These are phyloP conservation scores for Malus hybrid DNA, from an alignment of 331 rosid species.

Conservation along the genomic window DNA sequence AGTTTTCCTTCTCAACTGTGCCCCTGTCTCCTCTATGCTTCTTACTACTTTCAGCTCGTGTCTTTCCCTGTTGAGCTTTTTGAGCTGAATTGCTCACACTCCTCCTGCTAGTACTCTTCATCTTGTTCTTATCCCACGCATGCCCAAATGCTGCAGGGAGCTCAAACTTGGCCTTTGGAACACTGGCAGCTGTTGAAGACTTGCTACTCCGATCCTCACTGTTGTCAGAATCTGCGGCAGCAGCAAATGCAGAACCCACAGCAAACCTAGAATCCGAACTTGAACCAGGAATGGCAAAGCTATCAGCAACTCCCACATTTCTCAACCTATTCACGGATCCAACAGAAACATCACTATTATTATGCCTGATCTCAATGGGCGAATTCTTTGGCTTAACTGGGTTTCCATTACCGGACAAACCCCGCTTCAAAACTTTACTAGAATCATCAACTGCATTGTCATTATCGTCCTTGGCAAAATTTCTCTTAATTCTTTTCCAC, in stretches of 20 bases:
- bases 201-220: conserved; percentile 85
- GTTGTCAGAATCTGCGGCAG: conserved; percentile 75
- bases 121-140: conserved; percentile 33
- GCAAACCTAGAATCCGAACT: conserved; percentile 64
- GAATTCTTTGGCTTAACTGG: conserved; percentile 28
- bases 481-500: conserved; percentile 77
- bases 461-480: conserved; percentile 36
- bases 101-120: conserved; percentile 34
- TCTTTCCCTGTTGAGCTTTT: conserved; percentile 47
- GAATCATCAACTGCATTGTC: conserved; percentile 41
- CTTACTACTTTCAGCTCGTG: conserved; percentile 47
- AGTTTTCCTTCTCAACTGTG: conserved; percentile 60
- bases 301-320: conserved; percentile 37
- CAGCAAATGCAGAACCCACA: conserved; percentile 51
- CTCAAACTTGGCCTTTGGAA: conserved; percentile 40
- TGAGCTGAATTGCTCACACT: conserved; percentile 35
- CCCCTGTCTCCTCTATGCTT: conserved; percentile 64
- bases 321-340: conserved; percentile 42
- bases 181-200: conserved; percentile 85
- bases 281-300: conserved; percentile 38
- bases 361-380: conserved; percentile 37
- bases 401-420: conserved; percentile 42
- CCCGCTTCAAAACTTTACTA: conserved; percentile 61
- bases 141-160: conserved; percentile 16
- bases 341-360: conserved; percentile 31